These are phyloP conservation scores for Ogataea populi-albae DNA, from an alignment of 805 yeast species.

Conservation along the genomic window DNA sequence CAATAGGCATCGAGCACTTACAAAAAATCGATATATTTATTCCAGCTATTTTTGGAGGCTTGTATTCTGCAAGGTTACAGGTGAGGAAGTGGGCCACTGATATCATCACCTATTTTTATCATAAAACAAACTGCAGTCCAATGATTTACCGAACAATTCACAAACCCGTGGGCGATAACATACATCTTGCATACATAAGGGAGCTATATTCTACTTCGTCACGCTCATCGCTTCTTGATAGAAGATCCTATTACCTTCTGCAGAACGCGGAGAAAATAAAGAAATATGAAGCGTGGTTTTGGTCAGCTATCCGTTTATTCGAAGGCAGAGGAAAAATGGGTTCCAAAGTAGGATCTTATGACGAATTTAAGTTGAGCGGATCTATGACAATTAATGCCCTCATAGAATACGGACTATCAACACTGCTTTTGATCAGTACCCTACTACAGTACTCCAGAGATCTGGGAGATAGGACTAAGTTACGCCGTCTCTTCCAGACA, in stretches of 20 bases:
- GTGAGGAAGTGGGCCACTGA: slow-evolving; percentile 86
- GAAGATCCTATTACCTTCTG: slow-evolving; percentile 26
- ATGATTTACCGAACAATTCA: slow-evolving; percentile 26
- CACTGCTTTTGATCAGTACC: slow-evolving; percentile 49
- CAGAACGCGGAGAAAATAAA: slow-evolving; percentile 24
- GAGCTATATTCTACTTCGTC: slow-evolving; percentile 23
- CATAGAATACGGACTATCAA: slow-evolving; percentile 50
- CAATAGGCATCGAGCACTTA: slow-evolving; percentile 68
- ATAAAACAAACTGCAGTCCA: slow-evolving; percentile 20
- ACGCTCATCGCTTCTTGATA: slow-evolving; percentile 22
- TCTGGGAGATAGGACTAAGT: slow-evolving; percentile 42
- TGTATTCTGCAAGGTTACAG: slow-evolving; percentile 73
- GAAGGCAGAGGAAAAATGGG: slow-evolving; percentile 85
- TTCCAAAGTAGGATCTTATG: slow-evolving; percentile 88
- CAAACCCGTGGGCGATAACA: slow-evolving; percentile 32
- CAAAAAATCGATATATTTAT: slow-evolving; percentile 51
- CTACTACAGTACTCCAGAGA: slow-evolving; percentile 39
- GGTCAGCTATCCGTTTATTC: slow-evolving; percentile 29
- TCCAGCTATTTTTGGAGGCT: slow-evolving; percentile 72
- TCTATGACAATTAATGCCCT: slow-evolving; percentile 59
- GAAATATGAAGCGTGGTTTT: slow-evolving; percentile 35
- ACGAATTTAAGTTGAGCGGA: slow-evolving; percentile 61
- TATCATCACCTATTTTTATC: slow-evolving; percentile 56
- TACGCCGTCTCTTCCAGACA: slow-evolving; percentile 42
- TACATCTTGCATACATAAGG: slow-evolving; percentile 30